phyloP scores from a whole-genome alignment of 2,329 filamentous ascomycete species.

The Fusarium nurragi region DNA sequence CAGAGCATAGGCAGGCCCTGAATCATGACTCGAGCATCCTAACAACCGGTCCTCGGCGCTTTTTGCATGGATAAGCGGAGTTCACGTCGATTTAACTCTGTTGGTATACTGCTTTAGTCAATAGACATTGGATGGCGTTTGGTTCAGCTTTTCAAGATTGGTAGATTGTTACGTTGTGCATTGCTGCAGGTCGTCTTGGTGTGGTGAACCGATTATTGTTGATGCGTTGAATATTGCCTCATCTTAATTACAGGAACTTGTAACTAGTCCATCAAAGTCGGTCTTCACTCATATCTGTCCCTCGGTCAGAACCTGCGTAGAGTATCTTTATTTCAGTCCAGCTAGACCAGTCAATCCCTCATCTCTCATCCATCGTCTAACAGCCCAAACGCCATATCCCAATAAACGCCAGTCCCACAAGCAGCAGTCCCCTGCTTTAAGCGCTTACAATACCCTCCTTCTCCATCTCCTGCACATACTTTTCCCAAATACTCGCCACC shows the following conservation, averaged over 20 bases:
- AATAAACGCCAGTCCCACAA: slow-evolving; percentile 25
- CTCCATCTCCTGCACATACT: slow-evolving; percentile 89
- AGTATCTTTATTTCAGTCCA: slow-evolving; percentile 7
- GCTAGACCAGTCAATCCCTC: slow-evolving; percentile 10
- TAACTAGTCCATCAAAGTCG: background rate
- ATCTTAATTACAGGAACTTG: background rate
- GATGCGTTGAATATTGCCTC: background rate
- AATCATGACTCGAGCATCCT: background rate
- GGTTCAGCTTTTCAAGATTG: slow-evolving; percentile 5
- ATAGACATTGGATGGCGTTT: slow-evolving; percentile 38
- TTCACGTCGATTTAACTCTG: slow-evolving; percentile 29
- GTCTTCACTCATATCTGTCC: background rate
- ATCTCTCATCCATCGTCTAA: slow-evolving; percentile 14
- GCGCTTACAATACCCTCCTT: slow-evolving; percentile 59
- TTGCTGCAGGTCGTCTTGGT: no score
- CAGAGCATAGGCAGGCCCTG: background rate
- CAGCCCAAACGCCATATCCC: slow-evolving; percentile 35
- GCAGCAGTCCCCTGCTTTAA: background rate
- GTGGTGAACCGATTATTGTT: background rate
- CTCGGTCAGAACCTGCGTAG: background rate
- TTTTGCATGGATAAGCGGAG: slow-evolving; percentile 42
- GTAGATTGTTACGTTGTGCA: background rate
- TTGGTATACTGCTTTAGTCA: slow-evolving; percentile 26
- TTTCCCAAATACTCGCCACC: slow-evolving; percentile 86
- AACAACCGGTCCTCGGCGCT: slow-evolving; percentile 3